Evolutionary conservation across 2,329 filamentous ascomycete genomes (phyloP).

Genomic region (Epichloe baconii): DNA sequence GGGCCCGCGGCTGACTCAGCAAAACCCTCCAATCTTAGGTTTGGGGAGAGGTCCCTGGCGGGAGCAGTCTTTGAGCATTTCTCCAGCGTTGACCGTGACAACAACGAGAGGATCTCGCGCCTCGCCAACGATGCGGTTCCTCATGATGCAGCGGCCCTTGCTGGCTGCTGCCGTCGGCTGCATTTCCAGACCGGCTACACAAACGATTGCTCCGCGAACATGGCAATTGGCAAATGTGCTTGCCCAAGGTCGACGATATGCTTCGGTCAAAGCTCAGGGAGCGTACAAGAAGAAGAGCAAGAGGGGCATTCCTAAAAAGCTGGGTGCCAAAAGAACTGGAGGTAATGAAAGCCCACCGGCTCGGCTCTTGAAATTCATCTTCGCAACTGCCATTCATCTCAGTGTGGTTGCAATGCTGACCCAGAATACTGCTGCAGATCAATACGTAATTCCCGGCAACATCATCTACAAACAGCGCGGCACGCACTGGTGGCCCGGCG

Average conservation of each 20-base stretch:
- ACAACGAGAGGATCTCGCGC: background rate
- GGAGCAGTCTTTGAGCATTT: background rate
- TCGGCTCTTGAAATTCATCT: background rate
- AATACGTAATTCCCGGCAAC: conserved; percentile 90
- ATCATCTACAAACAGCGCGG: conserved; percentile 97
- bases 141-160: conserved; percentile 33
- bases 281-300: conserved; percentile 52
- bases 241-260: conserved; percentile 39
- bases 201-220: background rate
- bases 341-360: conserved; percentile 41
- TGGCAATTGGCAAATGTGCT: conserved; percentile 25
- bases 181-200: background rate
- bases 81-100: background rate
- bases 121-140: conserved; percentile 29
- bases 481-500: conserved; percentile 86
- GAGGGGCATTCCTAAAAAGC: conserved; percentile 58
- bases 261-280: conserved; percentile 51
- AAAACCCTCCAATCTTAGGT: conserved; percentile 4
- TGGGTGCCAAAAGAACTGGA: conserved; percentile 87
- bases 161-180: conserved; percentile 21
- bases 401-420: background rate
- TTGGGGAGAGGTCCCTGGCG: background rate
- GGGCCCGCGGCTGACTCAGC: background rate
- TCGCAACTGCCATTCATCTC: background rate
- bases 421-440: conserved; percentile 40